A percentile compares a stretch with the other conserved stretches of the same genome.
Evolutionary conservation across 805 yeast species (phyloP).

Genomic region (Yamadazyma takamatsuzukensis): DNA sequence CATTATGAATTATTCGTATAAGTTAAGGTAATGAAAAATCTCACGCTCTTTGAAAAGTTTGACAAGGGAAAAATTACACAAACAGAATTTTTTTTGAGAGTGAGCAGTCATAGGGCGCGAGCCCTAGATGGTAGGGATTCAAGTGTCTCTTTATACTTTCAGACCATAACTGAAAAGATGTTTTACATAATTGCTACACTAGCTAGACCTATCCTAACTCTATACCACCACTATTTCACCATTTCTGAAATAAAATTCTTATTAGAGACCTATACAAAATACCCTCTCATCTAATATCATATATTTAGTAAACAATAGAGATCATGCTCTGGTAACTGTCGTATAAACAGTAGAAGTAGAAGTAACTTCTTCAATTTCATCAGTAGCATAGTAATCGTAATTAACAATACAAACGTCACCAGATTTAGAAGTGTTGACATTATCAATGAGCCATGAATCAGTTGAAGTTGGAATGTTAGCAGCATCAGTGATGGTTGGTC

Average conservation of each 20-base stretch:
- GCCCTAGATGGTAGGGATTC: too few species aligned
- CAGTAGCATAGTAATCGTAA: constrained; percentile 33
- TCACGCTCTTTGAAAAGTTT: constrained; percentile 4
- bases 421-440: constrained; percentile 25
- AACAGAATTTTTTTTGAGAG: constrained; percentile 2
- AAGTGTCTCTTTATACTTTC: too few species aligned
- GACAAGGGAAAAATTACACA: constrained; percentile 2
- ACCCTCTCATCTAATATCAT: too few species aligned
- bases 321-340: constrained; percentile 26
- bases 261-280: too few species aligned
- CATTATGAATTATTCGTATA: constrained; percentile 13
- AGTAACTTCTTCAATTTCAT: constrained; percentile 28
- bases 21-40: constrained; percentile 6
- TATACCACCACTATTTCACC: too few species aligned
- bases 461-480: constrained; percentile 22
- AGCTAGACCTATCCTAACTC: too few species aligned
- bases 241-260: too few species aligned
- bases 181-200: too few species aligned
- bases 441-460: constrained; percentile 32
- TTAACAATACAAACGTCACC: constrained; percentile 33
- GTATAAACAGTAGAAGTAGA: constrained; percentile 37
- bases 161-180: too few species aligned
- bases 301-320: too few species aligned
- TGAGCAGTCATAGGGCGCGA: constrained; percentile 10
- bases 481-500: constrained; percentile 26